Evolutionary conservation across 352 stramenopile genomes (phyloP), one percentile per base, ranked within the genome.

Genomic region (Aphanomyces euteiches): DNA sequence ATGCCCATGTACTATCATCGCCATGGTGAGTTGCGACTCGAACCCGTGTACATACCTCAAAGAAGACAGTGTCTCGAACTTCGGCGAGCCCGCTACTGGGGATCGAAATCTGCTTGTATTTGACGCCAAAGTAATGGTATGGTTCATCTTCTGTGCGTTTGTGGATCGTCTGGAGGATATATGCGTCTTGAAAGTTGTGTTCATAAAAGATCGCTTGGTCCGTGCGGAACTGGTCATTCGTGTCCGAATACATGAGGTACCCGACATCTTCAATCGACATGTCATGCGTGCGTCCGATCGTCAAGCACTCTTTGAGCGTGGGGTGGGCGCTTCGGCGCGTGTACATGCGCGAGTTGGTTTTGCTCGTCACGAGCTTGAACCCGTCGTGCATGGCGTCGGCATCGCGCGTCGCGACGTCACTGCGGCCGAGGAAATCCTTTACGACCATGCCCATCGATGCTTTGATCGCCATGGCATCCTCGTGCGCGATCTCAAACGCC

Each of bases 131-230:
- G 38, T 61, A 54, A 17, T n/a, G 45, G 39, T 61, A 70, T 12
- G 64, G 64, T 13, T 70, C 64, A 15, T 70, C 64, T 17, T 36
- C 47, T 17, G 45, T 61, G 12, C 47, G 45, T 39, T 28, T 36
- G 38, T 41, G 38, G 4, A 54, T 38, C 28, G 39, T 54, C 17
- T 28, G 19, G 28, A 70, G 39, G 7, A 70, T 28, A 15, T 15
- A 2, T 7, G 64, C 64, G 19, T 70, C 64, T 28, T 59, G 64
- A n/a, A 70, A 54, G 38, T 60, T 53, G 34, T 70, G 40, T n/a
- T 38, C 64, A 41, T 70, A 70, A 38, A 61, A 70, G 19, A 70
- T 45, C 7, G 64, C 39, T 41, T 70, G 64, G 34, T 70, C 40
- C 12, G 17, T 37, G 5, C 47, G 45, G 15, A 70, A 61, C 36